A percentile compares a stretch with the other conserved stretches of the same genome.
Conservation (phyloP, 2,329 filamentous ascomycete genomes). For the Xylariaceae sp. region DNA sequence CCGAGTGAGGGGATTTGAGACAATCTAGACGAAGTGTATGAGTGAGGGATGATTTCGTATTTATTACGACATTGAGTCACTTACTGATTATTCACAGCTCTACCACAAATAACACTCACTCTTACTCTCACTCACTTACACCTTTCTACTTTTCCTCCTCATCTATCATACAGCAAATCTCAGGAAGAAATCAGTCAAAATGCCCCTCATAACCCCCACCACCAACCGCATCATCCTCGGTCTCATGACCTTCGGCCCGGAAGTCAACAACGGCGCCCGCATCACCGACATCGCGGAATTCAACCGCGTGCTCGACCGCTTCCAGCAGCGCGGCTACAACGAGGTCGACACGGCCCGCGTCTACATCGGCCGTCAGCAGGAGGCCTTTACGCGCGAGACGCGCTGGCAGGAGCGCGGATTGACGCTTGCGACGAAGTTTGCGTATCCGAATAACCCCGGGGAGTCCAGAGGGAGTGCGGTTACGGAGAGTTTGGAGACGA, state of each 20-base stretch:
- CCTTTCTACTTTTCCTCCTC: background rate
- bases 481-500: conserved; percentile 56
- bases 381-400: conserved; percentile 69
- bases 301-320: conserved; percentile 65
- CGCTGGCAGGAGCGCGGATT: conserved; percentile 75
- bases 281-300: conserved; percentile 64
- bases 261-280: conserved; percentile 57
- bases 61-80: no score
- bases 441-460: conserved; percentile 57
- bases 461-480: conserved; percentile 56
- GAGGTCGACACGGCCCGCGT: conserved; percentile 79
- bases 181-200: no score
- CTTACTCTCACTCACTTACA: background rate
- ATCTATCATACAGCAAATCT: no score
- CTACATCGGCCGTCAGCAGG: conserved; percentile 69
- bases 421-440: conserved; percentile 69
- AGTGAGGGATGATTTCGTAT: no score
- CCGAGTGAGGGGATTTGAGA: no score
- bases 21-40: no score
- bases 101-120: no score
- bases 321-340: conserved; percentile 74
- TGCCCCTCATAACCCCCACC: conserved; percentile 43
- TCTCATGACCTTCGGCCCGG: conserved; percentile 77
- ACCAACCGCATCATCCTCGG: conserved; percentile 74
- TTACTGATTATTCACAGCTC: no score